These are phyloP conservation scores for Eucalyptus pauciflora DNA, from an alignment of 345 rosid genomes.

Conservation along the genomic window DNA sequence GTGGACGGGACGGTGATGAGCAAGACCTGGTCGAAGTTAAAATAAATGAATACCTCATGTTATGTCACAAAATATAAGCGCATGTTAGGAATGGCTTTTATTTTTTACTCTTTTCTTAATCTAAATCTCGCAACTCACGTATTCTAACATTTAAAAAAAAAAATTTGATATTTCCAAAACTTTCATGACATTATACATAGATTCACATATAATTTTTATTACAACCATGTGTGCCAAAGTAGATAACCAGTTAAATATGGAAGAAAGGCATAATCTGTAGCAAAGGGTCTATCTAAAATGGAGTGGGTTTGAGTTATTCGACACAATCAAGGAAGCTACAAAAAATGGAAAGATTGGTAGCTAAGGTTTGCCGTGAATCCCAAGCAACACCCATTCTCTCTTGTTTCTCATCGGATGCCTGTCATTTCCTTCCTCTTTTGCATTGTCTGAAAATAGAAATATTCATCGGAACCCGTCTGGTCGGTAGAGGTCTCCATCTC, in stretches of 20 bases:
- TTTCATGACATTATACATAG: neutral
- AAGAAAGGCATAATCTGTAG: neutral
- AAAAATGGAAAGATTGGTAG: neutral
- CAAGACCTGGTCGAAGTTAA: neutral
- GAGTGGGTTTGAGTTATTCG: neutral
- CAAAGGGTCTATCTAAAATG: neutral
- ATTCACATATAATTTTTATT: neutral
- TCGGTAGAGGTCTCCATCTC: neutral
- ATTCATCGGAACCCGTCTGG: neutral
- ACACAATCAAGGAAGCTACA: neutral
- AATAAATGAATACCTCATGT: neutral
- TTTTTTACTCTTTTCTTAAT: neutral
- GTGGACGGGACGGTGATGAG: neutral
- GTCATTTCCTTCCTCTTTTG: neutral
- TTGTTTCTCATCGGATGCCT: neutral
- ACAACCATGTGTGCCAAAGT: accelerated
- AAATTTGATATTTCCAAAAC: neutral
- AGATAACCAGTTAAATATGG: neutral
- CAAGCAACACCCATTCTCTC: neutral
- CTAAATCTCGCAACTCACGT: neutral
- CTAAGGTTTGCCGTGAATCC: neutral
- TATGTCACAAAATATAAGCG: neutral
- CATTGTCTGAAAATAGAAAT: neutral
- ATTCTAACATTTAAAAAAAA: neutral
- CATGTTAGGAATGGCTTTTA: neutral